Evolutionary conservation across 2,329 filamentous ascomycete genomes (phyloP).

Genomic region (Botrytis galanthina): DNA sequence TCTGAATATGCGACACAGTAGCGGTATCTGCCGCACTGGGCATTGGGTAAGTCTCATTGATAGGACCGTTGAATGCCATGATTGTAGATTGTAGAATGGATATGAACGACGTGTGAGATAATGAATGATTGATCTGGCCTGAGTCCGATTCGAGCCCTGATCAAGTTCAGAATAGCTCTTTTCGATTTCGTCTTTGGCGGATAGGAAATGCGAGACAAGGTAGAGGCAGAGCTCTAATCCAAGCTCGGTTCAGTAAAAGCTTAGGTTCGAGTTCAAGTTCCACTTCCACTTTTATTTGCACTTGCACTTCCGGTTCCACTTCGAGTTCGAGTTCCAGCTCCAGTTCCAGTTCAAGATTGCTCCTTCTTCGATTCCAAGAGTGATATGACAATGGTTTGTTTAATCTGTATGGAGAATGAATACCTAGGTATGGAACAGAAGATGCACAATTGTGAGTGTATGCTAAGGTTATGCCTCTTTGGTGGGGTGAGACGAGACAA

Average conservation of each 20-base stretch:
- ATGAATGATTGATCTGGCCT: not conserved
- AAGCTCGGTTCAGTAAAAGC: not conserved
- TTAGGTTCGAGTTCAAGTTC: not conserved
- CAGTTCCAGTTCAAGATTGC: not conserved
- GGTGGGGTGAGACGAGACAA: not conserved
- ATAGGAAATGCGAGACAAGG: not conserved
- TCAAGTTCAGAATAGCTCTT: not conserved
- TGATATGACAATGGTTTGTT: not conserved
- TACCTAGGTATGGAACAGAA: not conserved
- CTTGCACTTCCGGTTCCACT: not conserved
- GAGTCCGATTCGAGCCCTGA: not conserved
- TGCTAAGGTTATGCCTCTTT: not conserved
- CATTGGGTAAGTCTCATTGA: constrained; percentile 55
- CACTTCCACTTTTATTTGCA: not conserved
- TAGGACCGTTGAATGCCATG: constrained; percentile 38
- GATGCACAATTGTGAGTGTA: not conserved
- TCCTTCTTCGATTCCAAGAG: not conserved
- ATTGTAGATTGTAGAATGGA: not conserved
- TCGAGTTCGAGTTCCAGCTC: not conserved
- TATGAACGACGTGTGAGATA: not conserved
- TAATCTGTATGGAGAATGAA: not conserved
- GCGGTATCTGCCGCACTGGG: constrained; percentile 50
- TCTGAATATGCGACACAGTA: constrained; percentile 57
- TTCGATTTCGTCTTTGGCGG: not conserved
- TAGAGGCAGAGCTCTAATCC: not conserved